Base-by-base conservation (phyloP, 2,329 filamentous ascomycete genomes). In the Fusarium sp. region DNA sequence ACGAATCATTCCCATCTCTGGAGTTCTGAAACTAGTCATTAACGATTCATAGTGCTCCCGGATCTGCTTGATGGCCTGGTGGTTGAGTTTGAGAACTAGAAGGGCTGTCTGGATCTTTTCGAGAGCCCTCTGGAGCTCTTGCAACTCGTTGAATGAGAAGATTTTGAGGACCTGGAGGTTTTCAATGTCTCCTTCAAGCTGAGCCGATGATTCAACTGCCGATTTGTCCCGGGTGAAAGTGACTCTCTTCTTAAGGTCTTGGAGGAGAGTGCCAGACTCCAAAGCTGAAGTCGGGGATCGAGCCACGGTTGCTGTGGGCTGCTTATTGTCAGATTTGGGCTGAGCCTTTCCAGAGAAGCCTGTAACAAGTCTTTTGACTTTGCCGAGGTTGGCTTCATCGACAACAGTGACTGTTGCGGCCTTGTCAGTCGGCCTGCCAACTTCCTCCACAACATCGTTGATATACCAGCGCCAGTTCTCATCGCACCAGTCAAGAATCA, bases 401-500 rank as follows among this genome's bases (percentile, higher is more conserved):
- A 43, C 63, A 16, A 71, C 60, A 1, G 11, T 34, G 2, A 60
- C 37, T 0, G 53, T 66, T n/a, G 37, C 57, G 2, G 59, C 61
- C 8, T 60, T 69, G 4, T 39, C 60, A 0, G 60, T 41, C 4
- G 43, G 30, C 3, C 46, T 31, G 5, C 46, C 44, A 12, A 68
- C 56, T 3, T 31, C 48, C 7, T 40, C 27, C 6, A 62, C 41
- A 1, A 68, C 59, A 4, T 61, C 60, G 9, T 71, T 71, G 15
- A 71, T 63, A 27, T 63, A 71, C 8, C 47, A 71, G 16, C 51
- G 30, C 68, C 69, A 71, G 5, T 69, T 54, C 0, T 66, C 60
- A 11, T 71, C 69, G 5, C 65, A 68, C 69, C 69, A 71, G 7
- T 66, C 58, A 2, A 71, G 48, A 7, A 71, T n/a, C 37, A 66